Percentiles rank a stretch among this genome's conserved stretches.
phyloP scores from a whole-genome alignment of 2,329 filamentous ascomycete species.

The Cryphonectria carpinicola region DNA sequence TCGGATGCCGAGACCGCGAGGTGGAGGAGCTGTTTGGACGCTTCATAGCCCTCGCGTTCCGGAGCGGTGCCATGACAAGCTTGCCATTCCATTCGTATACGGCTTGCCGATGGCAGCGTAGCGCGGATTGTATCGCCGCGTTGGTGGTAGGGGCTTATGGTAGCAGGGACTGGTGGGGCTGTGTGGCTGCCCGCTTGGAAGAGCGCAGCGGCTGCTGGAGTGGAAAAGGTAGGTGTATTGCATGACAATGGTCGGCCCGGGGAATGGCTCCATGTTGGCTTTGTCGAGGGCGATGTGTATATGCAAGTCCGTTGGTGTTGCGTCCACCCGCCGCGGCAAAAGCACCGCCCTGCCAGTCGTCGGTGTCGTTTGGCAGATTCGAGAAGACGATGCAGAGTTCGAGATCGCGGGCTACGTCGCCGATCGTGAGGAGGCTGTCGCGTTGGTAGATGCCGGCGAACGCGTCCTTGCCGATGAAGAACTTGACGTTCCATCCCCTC shows the following conservation, averaged over 20 bases:
- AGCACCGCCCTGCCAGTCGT: not conserved
- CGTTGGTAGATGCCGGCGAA: not conserved
- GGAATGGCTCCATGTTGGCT: not conserved
- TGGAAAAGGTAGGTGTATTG: slow-evolving; percentile 3
- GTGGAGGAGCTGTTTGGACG: not conserved
- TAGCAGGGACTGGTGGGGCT: not conserved
- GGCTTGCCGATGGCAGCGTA: not conserved
- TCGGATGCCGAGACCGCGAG: not conserved
- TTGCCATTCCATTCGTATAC: not conserved
- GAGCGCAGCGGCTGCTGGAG: not conserved
- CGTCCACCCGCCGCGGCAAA: not conserved
- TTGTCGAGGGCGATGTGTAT: not conserved
- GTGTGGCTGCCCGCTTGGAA: not conserved
- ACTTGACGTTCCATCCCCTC: not conserved
- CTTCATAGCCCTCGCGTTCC: not conserved
- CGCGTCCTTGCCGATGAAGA: not conserved
- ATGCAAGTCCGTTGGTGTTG: not conserved
- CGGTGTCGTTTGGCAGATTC: not conserved
- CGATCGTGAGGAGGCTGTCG: not conserved
- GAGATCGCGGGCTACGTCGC: not conserved
- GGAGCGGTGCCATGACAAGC: not conserved
- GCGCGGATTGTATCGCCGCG: not conserved
- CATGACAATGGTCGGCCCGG: not conserved
- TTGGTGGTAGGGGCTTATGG: not conserved
- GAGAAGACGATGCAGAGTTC: not conserved